A percentile compares a stretch with the other conserved stretches of the same genome.
These are phyloP conservation scores for Pleurotus cornucopiae DNA, from an alignment of 768 basidiomycete species.

Conservation along the genomic window DNA sequence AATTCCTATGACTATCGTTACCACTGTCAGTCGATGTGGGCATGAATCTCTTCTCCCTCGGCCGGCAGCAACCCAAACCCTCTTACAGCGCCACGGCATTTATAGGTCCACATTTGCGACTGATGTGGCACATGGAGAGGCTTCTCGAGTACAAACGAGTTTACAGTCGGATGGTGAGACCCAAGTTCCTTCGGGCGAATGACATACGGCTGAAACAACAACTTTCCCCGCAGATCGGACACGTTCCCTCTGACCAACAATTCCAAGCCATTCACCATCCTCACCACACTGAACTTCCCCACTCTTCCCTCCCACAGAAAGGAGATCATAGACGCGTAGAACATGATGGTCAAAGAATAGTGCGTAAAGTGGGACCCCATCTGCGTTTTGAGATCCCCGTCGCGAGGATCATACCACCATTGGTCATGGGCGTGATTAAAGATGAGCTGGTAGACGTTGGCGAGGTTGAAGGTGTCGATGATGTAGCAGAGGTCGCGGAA, in stretches of 20 bases:
- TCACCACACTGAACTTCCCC: neutral
- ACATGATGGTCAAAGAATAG: constrained; percentile 2
- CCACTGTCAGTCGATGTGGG: neutral
- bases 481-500: constrained; percentile 6
- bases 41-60: neutral
- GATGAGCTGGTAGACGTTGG: neutral
- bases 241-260: neutral
- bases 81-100: neutral
- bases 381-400: neutral
- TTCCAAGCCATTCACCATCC: neutral
- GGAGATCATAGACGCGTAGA: neutral
- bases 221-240: neutral
- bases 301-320: neutral
- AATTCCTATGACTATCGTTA: too few relatives aligned
- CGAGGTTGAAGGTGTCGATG: neutral
- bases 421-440: neutral
- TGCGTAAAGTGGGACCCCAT: neutral
- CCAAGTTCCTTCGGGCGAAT: neutral
- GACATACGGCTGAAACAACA: constrained; percentile 1
- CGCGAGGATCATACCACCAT: neutral
- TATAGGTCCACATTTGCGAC: neutral
- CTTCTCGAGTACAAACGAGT: neutral
- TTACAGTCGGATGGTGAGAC: neutral
- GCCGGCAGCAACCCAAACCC: neutral
- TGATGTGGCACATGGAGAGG: neutral